Evolutionary conservation across 2,329 filamentous ascomycete species (phyloP).

Genomic region (Diplodia mutila): DNA sequence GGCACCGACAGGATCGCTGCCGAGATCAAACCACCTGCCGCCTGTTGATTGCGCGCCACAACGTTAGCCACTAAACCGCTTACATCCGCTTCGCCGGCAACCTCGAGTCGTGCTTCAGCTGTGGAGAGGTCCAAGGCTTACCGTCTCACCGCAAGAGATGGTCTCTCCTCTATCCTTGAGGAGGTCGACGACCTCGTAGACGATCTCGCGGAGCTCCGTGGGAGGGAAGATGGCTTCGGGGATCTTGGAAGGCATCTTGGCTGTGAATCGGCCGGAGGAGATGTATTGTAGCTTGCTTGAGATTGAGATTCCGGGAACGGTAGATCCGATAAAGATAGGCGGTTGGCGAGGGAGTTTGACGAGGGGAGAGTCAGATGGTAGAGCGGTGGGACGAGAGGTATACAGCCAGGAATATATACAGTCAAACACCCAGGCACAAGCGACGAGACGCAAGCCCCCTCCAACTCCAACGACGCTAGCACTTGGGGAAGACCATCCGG

Average conservation of each 20-base stretch:
- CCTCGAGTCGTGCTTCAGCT: background rate
- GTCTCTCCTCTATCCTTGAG: slow-evolving; percentile 61
- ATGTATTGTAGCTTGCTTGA: too few relatives aligned
- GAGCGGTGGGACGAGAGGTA: background rate
- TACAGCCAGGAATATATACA: slow-evolving; percentile 4
- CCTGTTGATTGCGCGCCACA: slow-evolving; percentile 42
- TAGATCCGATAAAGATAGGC: background rate
- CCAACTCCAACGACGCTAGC: slow-evolving; percentile 8
- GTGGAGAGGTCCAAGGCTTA: slow-evolving; percentile 33
- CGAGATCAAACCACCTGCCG: slow-evolving; percentile 65
- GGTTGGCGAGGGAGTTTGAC: background rate
- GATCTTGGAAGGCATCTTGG: slow-evolving; percentile 9
- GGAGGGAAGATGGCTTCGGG: background rate
- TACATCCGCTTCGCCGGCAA: slow-evolving; percentile 4
- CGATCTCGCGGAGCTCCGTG: slow-evolving; percentile 44
- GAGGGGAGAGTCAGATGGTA: background rate
- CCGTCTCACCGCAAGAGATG: slow-evolving; percentile 65
- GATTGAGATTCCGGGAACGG: background rate
- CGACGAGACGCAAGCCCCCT: background rate
- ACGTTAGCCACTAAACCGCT: slow-evolving; percentile 9
- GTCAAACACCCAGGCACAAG: background rate
- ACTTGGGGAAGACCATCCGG: slow-evolving; percentile 4
- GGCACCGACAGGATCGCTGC: slow-evolving; percentile 62
- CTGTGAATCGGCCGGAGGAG: background rate
- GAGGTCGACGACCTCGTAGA: slow-evolving; percentile 56